A percentile compares a stretch with the other conserved stretches of the same genome.
Evolutionary conservation across 2,329 filamentous ascomycete genomes (phyloP).

Genomic region (Clonostachys byssicola): DNA sequence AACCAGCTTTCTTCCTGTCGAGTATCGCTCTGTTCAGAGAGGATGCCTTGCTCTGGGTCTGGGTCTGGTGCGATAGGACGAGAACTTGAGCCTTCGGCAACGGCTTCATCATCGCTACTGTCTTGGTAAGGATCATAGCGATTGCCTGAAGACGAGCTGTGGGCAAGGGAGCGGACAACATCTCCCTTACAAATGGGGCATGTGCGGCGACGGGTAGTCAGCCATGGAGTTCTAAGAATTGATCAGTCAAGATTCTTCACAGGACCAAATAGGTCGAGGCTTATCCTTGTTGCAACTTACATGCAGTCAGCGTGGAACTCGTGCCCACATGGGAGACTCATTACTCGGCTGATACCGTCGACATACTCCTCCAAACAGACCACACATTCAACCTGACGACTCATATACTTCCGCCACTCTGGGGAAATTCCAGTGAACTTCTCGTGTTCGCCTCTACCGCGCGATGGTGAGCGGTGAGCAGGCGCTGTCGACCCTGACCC

Average conservation of each 20-base stretch:
- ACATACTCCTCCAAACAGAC: conserved; percentile 96
- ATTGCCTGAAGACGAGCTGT: conserved; percentile 43
- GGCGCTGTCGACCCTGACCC: conserved; percentile 36
- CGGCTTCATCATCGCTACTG: conserved; percentile 40
- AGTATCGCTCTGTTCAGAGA: conserved; percentile 9
- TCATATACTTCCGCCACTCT: conserved; percentile 65
- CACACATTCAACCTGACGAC: conserved; percentile 78
- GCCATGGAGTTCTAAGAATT: conserved; percentile 76
- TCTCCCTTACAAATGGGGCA: conserved; percentile 99
- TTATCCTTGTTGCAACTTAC: conserved; percentile 53
- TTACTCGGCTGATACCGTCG: conserved; percentile 89
- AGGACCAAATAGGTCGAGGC: background rate
- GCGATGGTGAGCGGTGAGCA: conserved; percentile 23
- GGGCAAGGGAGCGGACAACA: conserved; percentile 70
- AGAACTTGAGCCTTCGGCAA: conserved; percentile 22
- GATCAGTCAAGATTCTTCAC: conserved; percentile 10
- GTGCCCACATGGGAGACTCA: conserved; percentile 95
- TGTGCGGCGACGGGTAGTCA: conserved; percentile 91
- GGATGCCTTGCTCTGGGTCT: conserved; percentile 39
- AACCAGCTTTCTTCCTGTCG: conserved; percentile 29
- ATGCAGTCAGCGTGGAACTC: conserved; percentile 99
- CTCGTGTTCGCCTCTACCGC: conserved; percentile 37
- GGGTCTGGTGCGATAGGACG: conserved; percentile 15
- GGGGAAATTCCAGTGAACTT: conserved; percentile 38
- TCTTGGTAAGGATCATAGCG: conserved; percentile 53